phyloP scores from a whole-genome alignment of 106 monocot species.

The Acanthochlamys bracteata region DNA sequence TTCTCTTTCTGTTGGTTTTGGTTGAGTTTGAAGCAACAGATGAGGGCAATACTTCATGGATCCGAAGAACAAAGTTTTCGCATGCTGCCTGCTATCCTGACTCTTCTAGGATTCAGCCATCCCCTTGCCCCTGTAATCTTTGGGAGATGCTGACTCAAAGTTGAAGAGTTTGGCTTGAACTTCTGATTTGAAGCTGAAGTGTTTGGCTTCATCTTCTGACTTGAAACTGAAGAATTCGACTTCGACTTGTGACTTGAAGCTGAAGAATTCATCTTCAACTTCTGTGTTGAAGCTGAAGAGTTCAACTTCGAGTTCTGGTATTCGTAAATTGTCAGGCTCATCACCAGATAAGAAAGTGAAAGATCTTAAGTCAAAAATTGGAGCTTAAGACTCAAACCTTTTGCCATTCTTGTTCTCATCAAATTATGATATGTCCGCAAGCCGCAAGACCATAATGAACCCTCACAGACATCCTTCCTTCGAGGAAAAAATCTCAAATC shows the following conservation, averaged over 20 bases:
- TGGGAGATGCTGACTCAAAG: constrained; percentile 1
- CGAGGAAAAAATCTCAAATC: not conserved
- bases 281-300: constrained; percentile 5
- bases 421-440: not conserved
- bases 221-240: constrained; percentile 5
- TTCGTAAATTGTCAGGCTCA: not conserved
- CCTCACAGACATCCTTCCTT: not conserved
- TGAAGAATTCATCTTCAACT: not conserved
- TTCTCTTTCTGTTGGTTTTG: not conserved
- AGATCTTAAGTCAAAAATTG: not conserved
- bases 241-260: not conserved
- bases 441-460: constrained; percentile 2
- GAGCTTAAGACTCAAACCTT: constrained; percentile 4
- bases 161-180: not conserved
- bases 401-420: constrained; percentile 1
- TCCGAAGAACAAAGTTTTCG: constrained; percentile 48
- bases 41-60: constrained; percentile 35
- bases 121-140: constrained; percentile 4
- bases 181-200: constrained; percentile 4
- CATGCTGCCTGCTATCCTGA: constrained; percentile 48
- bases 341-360: not conserved
- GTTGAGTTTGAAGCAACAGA: constrained; percentile 23
- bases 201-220: not conserved
- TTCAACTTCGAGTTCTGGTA: not conserved
- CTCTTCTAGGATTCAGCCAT: constrained; percentile 19